A percentile compares a stretch with the other conserved stretches of the same genome.
Conservation (phyloP, 2,329 filamentous ascomycete species). For the Sarocladium kiliense region DNA sequence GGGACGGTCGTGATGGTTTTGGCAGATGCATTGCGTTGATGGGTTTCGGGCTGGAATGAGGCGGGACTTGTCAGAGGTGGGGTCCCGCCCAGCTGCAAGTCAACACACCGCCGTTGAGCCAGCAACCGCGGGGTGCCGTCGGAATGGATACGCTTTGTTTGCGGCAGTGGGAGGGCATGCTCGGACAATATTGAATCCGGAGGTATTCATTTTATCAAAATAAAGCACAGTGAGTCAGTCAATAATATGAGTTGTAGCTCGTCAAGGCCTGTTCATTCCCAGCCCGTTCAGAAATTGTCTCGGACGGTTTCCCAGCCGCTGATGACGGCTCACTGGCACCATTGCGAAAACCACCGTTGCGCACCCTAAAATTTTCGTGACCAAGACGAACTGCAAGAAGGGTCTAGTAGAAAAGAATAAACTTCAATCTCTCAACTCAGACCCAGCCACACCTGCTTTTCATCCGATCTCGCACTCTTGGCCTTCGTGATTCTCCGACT, state of each 20-base stretch:
- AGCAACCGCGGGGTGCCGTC: conserved; percentile 1
- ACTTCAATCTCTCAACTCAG: not conserved
- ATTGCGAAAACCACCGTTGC: too few species aligned
- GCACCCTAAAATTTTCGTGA: too few species aligned
- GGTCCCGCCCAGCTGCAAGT: conserved; percentile 4
- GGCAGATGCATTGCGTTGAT: not conserved
- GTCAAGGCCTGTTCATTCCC: too few species aligned
- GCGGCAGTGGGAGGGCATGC: not conserved
- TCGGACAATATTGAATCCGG: not conserved
- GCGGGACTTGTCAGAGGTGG: conserved; percentile 2
- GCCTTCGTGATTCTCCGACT: not conserved
- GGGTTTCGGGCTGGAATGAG: conserved; percentile 7
- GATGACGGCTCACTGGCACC: too few species aligned
- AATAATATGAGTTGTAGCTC: not conserved
- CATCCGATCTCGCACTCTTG: not conserved
- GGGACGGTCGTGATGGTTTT: not conserved
- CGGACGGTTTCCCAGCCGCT: too few species aligned
- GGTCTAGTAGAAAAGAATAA: not conserved
- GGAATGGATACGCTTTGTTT: not conserved
- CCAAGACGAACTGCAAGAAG: not conserved
- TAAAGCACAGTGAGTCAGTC: not conserved
- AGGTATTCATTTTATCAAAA: not conserved
- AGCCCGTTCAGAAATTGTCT: too few species aligned
- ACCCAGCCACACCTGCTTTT: not conserved
- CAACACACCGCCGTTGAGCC: conserved; percentile 4